A percentile compares a stretch with the other conserved stretches of the same genome.
Conservation (phyloP, 805 yeast species). For the Babjeviella inositovora region DNA sequence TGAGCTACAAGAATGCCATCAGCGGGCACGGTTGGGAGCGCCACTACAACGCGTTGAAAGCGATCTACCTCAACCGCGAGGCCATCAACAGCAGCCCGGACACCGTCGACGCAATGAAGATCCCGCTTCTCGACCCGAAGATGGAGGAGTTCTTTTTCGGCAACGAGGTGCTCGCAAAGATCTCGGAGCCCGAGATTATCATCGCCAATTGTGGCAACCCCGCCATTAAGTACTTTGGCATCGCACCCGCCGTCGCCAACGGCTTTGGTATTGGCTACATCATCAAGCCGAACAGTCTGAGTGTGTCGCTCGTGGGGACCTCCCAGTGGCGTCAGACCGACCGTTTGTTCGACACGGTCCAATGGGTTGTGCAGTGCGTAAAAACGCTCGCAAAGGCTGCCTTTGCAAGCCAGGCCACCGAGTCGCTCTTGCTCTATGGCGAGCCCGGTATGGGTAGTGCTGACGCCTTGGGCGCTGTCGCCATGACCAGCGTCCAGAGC, state of each 20-base stretch:
- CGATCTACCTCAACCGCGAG: slow-evolving; percentile 34
- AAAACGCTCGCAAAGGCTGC: too few relatives aligned
- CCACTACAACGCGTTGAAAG: slow-evolving; percentile 49
- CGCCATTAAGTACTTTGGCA: slow-evolving; percentile 38
- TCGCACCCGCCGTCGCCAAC: slow-evolving; percentile 40
- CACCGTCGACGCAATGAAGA: too few relatives aligned
- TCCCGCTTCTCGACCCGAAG: too few relatives aligned
- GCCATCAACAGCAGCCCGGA: too few relatives aligned
- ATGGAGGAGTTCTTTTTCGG: too few relatives aligned
- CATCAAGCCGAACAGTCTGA: slow-evolving; percentile 31
- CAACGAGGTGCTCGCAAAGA: slow-evolving; percentile 7
- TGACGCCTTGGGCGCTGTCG: too few relatives aligned
- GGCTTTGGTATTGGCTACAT: slow-evolving; percentile 46
- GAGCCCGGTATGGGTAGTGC: too few relatives aligned
- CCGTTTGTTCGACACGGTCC: slow-evolving; percentile 34
- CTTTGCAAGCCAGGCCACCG: too few relatives aligned
- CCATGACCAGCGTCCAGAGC: too few relatives aligned
- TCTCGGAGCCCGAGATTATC: slow-evolving; percentile 17
- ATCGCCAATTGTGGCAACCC: slow-evolving; percentile 48
- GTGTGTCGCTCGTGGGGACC: slow-evolving; percentile 30
- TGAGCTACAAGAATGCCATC: slow-evolving; percentile 32
- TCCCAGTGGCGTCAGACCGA: slow-evolving; percentile 47
- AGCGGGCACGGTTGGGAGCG: slow-evolving; percentile 58
- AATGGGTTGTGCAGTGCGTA: slow-evolving; percentile 30
- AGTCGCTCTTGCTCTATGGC: too few relatives aligned